Evolutionary conservation across 1,139 yeast species (phyloP).

Genomic region (Diutina catenulata): DNA sequence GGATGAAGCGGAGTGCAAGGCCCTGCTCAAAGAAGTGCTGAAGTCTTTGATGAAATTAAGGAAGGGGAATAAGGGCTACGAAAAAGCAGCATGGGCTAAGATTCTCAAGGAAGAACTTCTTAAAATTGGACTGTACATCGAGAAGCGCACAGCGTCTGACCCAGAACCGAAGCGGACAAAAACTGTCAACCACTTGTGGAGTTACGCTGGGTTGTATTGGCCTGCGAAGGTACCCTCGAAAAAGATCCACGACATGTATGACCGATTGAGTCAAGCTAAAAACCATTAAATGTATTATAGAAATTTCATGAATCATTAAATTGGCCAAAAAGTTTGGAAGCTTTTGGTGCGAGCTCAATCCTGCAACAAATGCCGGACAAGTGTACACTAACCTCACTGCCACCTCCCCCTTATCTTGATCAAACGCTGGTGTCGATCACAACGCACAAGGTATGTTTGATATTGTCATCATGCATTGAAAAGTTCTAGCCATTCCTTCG

Average conservation of each 20-base stretch:
- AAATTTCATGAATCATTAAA: no score
- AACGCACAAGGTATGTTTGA: neutral
- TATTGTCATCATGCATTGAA: no score
- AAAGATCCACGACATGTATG: constrained; percentile 78
- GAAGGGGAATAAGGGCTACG: constrained; percentile 72
- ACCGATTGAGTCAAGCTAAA: constrained; percentile 31
- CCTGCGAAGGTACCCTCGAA: constrained; percentile 80
- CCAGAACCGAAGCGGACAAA: constrained; percentile 21
- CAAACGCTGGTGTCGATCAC: neutral
- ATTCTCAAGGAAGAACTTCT: constrained; percentile 64
- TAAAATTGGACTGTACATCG: constrained; percentile 68
- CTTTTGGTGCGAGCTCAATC: neutral
- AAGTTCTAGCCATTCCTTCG: no score
- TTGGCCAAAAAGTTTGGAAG: no score
- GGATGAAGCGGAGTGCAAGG: constrained; percentile 68
- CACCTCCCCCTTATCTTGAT: neutral
- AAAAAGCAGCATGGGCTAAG: constrained; percentile 75
- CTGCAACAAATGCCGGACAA: neutral
- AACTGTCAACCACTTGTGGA: constrained; percentile 70
- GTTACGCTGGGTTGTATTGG: constrained; percentile 86
- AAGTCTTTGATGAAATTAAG: constrained; percentile 64
- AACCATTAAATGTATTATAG: no score
- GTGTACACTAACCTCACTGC: neutral
- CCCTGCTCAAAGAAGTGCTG: constrained; percentile 58
- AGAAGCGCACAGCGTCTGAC: constrained; percentile 7